A percentile compares a stretch with the other conserved stretches of the same genome.
Conservation (phyloP, 768 basidiomycete species). For the Amanita inopinata region DNA sequence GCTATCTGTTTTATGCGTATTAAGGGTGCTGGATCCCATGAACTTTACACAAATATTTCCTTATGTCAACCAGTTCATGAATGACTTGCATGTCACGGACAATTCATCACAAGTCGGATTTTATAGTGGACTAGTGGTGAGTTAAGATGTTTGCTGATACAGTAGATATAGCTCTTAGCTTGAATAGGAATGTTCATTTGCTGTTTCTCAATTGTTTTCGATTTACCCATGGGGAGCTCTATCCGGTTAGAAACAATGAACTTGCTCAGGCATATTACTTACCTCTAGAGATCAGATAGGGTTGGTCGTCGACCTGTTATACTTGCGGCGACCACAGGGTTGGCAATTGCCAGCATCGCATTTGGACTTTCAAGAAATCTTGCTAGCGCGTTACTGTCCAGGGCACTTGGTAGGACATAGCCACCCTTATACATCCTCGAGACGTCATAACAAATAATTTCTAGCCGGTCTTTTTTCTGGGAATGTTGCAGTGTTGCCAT, state of each 20-base stretch:
- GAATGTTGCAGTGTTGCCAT: constrained; percentile 51
- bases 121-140: constrained; percentile 56
- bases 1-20: constrained; percentile 41
- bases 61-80: constrained; percentile 60
- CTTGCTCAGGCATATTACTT: constrained; percentile 2
- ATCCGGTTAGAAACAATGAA: constrained; percentile 27
- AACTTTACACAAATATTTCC: constrained; percentile 58
- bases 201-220: constrained; percentile 42
- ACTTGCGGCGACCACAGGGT: constrained; percentile 38
- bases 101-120: constrained; percentile 50
- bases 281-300: constrained; percentile 26
- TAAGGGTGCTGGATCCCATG: constrained; percentile 49
- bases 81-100: constrained; percentile 39
- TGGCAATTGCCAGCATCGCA: constrained; percentile 34
- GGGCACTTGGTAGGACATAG: constrained; percentile 35
- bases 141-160: constrained; percentile 12
- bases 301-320: constrained; percentile 57
- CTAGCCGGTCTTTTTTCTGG: constrained; percentile 51
- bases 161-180: constrained; percentile 2
- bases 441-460: constrained; percentile 7
- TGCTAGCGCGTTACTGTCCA: constrained; percentile 29
- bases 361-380: constrained; percentile 52
- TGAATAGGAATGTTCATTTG: constrained; percentile 49
- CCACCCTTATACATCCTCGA: too few species aligned
- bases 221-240: constrained; percentile 54